Percentiles rank a stretch among this genome's conserved stretches.
phyloP scores from a whole-genome alignment of 2,329 filamentous ascomycete genomes.

The Ascochyta rabiei region DNA sequence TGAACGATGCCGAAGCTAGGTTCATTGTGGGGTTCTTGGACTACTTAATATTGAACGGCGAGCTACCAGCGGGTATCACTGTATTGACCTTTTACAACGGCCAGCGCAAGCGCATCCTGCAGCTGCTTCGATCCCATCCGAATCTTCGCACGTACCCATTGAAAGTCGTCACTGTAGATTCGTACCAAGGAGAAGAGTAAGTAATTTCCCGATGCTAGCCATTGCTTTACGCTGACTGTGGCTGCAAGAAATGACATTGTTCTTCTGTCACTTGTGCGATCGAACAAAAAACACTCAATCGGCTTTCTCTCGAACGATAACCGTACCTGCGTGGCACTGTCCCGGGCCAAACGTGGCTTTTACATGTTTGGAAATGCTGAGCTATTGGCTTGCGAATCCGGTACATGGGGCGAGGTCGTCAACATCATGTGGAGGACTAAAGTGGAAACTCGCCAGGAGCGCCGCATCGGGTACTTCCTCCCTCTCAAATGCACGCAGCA shows the following conservation, averaged over 20 bases:
- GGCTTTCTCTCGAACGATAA: slow-evolving; percentile 76
- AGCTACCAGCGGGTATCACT: slow-evolving; percentile 68
- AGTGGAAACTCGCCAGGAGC: slow-evolving; percentile 24
- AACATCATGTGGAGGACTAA: slow-evolving; percentile 54
- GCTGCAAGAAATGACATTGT: slow-evolving; percentile 71
- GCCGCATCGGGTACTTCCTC: slow-evolving; percentile 58
- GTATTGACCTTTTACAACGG: slow-evolving; percentile 88
- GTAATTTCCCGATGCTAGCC: not conserved
- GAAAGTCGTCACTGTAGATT: slow-evolving; percentile 82
- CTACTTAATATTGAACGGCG: slow-evolving; percentile 73
- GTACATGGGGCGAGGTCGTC: slow-evolving; percentile 60
- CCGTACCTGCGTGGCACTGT: slow-evolving; percentile 66
- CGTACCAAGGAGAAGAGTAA: slow-evolving; percentile 70
- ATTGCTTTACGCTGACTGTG: not conserved
- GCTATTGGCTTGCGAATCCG: slow-evolving; percentile 55
- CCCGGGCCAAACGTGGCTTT: slow-evolving; percentile 76
- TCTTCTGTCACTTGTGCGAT: slow-evolving; percentile 79
- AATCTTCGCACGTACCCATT: slow-evolving; percentile 48
- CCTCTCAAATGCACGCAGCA: slow-evolving; percentile 71
- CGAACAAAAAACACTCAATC: slow-evolving; percentile 62
- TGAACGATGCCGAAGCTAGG: slow-evolving; percentile 73
- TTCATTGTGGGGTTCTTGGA: slow-evolving; percentile 77
- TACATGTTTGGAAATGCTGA: slow-evolving; percentile 82
- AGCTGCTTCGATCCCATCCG: slow-evolving; percentile 51
- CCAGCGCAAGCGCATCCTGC: slow-evolving; percentile 71